Percentiles rank a stretch among this genome's conserved stretches.
Evolutionary conservation across 495 filamentous ascomycete species (phyloP).

Genomic region (Tuber indicum): DNA sequence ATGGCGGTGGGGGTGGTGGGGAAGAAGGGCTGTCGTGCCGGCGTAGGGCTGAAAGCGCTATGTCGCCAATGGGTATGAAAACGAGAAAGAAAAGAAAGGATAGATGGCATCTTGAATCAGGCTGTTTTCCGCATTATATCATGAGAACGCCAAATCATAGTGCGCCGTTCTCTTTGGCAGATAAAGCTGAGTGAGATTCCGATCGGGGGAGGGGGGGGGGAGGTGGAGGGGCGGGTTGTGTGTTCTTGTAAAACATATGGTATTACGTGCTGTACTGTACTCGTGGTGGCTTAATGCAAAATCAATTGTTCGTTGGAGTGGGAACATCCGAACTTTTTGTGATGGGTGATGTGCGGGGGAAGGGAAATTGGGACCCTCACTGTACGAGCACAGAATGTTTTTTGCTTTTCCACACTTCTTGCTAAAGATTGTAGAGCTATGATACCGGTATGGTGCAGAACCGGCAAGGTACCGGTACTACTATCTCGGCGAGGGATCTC

Average conservation of each 20-base stretch:
- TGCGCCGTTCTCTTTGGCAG: not conserved
- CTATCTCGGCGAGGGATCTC: not conserved
- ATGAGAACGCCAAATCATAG: not conserved
- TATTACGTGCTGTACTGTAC: not conserved
- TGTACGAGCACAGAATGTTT: no score
- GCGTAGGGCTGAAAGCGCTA: not conserved
- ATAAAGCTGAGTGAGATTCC: not conserved
- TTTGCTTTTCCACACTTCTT: no score
- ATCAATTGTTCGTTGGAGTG: not conserved
- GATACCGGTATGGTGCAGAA: not conserved
- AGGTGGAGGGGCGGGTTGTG: not conserved
- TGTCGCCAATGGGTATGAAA: not conserved
- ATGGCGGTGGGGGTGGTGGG: not conserved
- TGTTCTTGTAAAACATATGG: not conserved
- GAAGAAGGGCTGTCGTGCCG: not conserved
- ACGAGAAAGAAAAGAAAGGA: not conserved
- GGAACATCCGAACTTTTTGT: not conserved
- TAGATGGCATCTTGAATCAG: not conserved
- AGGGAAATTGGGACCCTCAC: no score
- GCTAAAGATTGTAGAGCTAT: not conserved
- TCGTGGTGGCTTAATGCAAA: constrained; percentile 3
- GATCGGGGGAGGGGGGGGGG: not conserved
- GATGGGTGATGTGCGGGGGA: not conserved
- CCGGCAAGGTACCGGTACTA: not conserved
- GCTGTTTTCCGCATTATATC: not conserved